phyloP scores from a whole-genome alignment of 2,329 filamentous ascomycete species.

The Botrytis fragariae region DNA sequence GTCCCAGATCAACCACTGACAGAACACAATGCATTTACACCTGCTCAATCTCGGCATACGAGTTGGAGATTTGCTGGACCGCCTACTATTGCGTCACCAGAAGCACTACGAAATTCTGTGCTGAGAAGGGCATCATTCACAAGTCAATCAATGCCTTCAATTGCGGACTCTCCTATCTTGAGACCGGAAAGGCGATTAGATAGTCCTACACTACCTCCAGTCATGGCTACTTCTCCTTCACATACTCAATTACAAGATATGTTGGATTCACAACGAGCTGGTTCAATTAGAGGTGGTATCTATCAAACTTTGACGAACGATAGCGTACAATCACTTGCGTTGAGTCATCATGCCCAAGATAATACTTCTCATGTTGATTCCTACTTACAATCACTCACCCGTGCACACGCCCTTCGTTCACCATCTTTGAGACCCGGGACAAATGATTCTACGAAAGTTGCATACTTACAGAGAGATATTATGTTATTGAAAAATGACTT shows the following conservation, averaged over 20 bases:
- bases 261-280: constrained; percentile 54
- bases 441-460: constrained; percentile 40
- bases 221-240: constrained; percentile 47
- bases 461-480: constrained; percentile 69
- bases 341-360: constrained; percentile 32
- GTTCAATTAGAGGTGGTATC: constrained; percentile 52
- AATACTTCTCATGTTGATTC: constrained; percentile 32
- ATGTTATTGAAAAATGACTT: constrained; percentile 75
- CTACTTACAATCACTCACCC: constrained; percentile 33
- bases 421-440: constrained; percentile 36
- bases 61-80: constrained; percentile 57
- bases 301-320: constrained; percentile 57
- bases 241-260: constrained; percentile 59
- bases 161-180: constrained; percentile 43
- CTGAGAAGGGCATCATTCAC: constrained; percentile 50
- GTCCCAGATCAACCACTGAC: constrained; percentile 34
- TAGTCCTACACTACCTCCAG: constrained; percentile 61
- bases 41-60: constrained; percentile 36
- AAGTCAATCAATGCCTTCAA: constrained; percentile 47
- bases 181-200: constrained; percentile 43
- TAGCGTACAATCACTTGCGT: constrained; percentile 47
- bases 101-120: constrained; percentile 41
- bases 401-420: constrained; percentile 32
- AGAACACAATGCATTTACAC: constrained; percentile 28
- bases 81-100: constrained; percentile 42